Base-by-base conservation (phyloP, 1,284 basidiomycete genomes). In the Rhodotorula sp. region DNA sequence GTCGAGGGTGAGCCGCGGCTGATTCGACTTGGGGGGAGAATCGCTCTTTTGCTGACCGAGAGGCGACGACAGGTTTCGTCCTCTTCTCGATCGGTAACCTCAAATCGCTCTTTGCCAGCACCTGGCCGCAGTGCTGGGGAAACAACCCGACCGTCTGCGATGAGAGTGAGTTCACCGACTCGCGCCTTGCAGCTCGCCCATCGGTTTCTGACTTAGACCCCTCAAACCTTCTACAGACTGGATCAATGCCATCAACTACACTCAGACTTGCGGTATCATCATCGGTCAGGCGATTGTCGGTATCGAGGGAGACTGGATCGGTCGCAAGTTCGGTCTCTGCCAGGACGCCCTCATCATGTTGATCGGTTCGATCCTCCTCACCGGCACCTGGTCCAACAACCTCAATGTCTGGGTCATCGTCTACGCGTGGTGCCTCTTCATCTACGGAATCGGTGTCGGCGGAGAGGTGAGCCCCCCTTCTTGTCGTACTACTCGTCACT, bases 21-120 rank as follows among this genome's bases (percentile, higher is more conserved):
- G 3, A 34, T 21, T 54, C 31, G 34, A 8, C 29, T 2, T 39
- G n/a, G 52, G 26, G 10, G 20, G 1, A 18, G 29, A 14, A 3
- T 26, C 16, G 29, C 31, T 20, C 16, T 21, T 39, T 14, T 29
- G 61, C 66, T 67, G 21, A 63, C 57, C 51, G 21, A 18, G 10
- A 3, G 47, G 5, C 63, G 4, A 21, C 20, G 54, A 84, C 86
- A 77, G 82, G 81, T 12, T 83, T 78, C 76, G 84, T 83, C 47
- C 80, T 86, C 65, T 86, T 86, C 81, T 85, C 85, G 14, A 85
- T 86, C 76, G 85, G 85, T 46, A 85, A 85, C 80, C 78, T 85
- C 31, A 78, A 79, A 2, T 78, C 84, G 0, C 81, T 86, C 26
- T 86, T 85, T 81, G 73, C 80, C 65, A 79, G 81, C 4, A 84